Evolutionary conservation across 2,329 filamentous ascomycete genomes (phyloP).

Genomic region (Ilyonectria robusta): DNA sequence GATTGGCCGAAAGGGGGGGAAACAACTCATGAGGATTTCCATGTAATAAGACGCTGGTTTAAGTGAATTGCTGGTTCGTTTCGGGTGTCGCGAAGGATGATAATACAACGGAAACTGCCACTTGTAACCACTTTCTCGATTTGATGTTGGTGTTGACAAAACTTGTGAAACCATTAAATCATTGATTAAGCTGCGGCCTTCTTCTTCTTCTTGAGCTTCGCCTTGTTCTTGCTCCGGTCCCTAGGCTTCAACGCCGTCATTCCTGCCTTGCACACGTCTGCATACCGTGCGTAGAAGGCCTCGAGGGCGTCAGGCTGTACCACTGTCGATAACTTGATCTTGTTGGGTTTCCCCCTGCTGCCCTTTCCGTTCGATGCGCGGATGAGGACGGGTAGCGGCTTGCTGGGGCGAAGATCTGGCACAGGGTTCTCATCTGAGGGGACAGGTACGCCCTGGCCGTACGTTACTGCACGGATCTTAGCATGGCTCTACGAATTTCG

Average conservation of each 20-base stretch:
- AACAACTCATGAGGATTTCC: not conserved
- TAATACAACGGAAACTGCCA: constrained; percentile 35
- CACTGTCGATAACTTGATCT: constrained; percentile 85
- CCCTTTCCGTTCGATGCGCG: constrained; percentile 87
- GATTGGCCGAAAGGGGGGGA: not conserved
- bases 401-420: constrained; percentile 71
- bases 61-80: constrained; percentile 23
- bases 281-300: constrained; percentile 86
- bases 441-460: constrained; percentile 59
- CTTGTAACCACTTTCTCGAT: constrained; percentile 5
- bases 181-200: constrained; percentile 54
- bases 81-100: constrained; percentile 27
- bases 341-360: constrained; percentile 68
- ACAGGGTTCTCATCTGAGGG: constrained; percentile 65
- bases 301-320: constrained; percentile 84
- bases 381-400: constrained; percentile 81
- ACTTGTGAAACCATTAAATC: not conserved
- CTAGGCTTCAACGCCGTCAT: constrained; percentile 94
- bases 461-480: constrained; percentile 56
- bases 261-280: constrained; percentile 89
- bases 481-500: not conserved
- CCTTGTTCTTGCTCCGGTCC: constrained; percentile 89
- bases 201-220: constrained; percentile 82
- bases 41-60: constrained; percentile 20
- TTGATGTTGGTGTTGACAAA: not conserved